A percentile compares a stretch with the other conserved stretches of the same genome.
Conservation (phyloP, 2,329 filamentous ascomycete genomes). For the Sporothrix pallida region DNA sequence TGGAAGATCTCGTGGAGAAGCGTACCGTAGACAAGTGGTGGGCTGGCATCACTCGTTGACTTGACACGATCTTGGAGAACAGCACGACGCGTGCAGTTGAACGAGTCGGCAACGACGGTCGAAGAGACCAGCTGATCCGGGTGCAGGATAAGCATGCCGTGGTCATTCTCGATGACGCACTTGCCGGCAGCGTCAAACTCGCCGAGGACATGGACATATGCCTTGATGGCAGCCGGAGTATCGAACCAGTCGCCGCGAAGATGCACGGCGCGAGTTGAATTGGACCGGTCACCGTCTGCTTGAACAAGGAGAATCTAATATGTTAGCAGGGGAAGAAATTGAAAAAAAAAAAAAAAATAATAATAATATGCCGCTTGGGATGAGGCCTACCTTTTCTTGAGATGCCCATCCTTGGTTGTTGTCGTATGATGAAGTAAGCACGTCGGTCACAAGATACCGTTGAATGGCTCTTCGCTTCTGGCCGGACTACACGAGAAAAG, state of each 20-base stretch:
- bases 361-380: too few relatives aligned
- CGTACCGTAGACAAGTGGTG: slow-evolving; percentile 87
- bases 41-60: slow-evolving; percentile 78
- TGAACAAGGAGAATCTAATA: slow-evolving; percentile 79
- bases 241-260: slow-evolving; percentile 88
- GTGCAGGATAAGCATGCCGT: slow-evolving; percentile 87
- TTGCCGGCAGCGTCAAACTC: slow-evolving; percentile 71
- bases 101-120: slow-evolving; percentile 95
- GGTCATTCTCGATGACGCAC: slow-evolving; percentile 80
- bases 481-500: slow-evolving; percentile 58
- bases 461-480: slow-evolving; percentile 77
- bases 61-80: slow-evolving; percentile 96
- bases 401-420: slow-evolving; percentile 64
- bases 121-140: slow-evolving; percentile 95
- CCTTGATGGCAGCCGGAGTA: slow-evolving; percentile 68
- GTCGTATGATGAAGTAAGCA: slow-evolving; percentile 71
- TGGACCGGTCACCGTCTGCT: slow-evolving; percentile 69
- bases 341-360: not conserved
- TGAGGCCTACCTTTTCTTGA: slow-evolving; percentile 70
- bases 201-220: slow-evolving; percentile 87
- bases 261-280: slow-evolving; percentile 67
- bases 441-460: slow-evolving; percentile 80
- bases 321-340: slow-evolving; percentile 7
- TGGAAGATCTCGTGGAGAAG: slow-evolving; percentile 97
- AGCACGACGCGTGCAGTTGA: slow-evolving; percentile 85